Conservation (phyloP, 2,329 filamentous ascomycete genomes). For the Scytalidium lignicola region DNA sequence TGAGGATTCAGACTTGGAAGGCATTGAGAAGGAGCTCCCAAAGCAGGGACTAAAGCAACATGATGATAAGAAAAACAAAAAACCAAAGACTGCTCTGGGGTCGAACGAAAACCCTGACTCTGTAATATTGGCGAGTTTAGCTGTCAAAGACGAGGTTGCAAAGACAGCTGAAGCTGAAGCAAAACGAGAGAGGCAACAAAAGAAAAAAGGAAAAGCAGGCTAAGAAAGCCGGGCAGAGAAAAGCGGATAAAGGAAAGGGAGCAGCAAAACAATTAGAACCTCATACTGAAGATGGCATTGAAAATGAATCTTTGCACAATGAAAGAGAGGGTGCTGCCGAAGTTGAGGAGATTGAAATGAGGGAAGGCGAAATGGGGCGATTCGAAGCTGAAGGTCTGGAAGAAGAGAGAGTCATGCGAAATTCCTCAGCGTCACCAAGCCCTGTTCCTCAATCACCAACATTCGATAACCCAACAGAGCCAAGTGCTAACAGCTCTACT, state of each 20-base stretch:
- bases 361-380: constrained; percentile 31
- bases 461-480: constrained; percentile 51
- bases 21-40: constrained; percentile 56
- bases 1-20: constrained; percentile 43
- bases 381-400: constrained; percentile 45
- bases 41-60: constrained; percentile 55
- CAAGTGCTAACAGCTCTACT: constrained; percentile 60
- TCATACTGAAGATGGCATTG: constrained; percentile 17
- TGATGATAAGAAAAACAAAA: constrained; percentile 38
- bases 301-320: constrained; percentile 12
- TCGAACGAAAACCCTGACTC: constrained; percentile 11
- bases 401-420: constrained; percentile 40
- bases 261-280: constrained; percentile 18
- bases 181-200: constrained; percentile 24
- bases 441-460: constrained; percentile 54
- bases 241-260: constrained; percentile 30
- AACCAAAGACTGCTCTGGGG: constrained; percentile 43
- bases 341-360: constrained; percentile 20
- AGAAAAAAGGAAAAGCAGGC: constrained; percentile 31
- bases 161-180: constrained; percentile 27
- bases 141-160: constrained; percentile 27
- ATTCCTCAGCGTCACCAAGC: constrained; percentile 34
- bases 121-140: constrained; percentile 25
- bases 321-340: constrained; percentile 6
- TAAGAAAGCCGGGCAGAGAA: constrained; percentile 41